Evolutionary conservation across 331 rosid species (phyloP).

Genomic region (Rosa hybrid): DNA sequence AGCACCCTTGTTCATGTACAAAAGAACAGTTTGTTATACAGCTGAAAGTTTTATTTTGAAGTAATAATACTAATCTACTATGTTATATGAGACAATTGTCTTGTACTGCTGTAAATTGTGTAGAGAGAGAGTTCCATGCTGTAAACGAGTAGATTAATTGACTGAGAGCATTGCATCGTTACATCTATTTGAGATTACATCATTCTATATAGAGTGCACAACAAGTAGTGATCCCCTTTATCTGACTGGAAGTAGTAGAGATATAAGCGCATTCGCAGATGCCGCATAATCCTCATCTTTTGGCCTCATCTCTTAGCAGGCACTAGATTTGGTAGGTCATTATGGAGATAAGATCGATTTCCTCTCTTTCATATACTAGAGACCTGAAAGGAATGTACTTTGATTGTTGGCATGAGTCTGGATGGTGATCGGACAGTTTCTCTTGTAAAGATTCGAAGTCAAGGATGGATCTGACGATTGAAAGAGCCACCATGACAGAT

Average conservation of each 20-base stretch:
- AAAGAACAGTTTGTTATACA: background rate
- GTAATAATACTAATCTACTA: background rate
- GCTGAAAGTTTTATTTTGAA: background rate
- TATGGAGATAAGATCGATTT: background rate
- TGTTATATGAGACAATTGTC: background rate
- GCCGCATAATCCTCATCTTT: no score
- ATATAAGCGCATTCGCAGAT: background rate
- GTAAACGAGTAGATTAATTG: background rate
- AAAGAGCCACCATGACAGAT: background rate
- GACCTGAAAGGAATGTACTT: background rate
- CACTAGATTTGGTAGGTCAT: no score
- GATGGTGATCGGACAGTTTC: conserved; percentile 3
- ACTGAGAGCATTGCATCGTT: background rate
- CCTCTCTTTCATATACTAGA: background rate
- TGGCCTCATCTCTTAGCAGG: no score
- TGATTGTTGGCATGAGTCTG: background rate
- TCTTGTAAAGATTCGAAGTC: background rate
- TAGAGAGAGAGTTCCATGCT: background rate
- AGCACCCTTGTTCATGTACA: background rate
- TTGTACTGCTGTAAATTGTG: background rate
- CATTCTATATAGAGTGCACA: background rate
- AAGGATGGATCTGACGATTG: background rate
- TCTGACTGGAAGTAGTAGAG: background rate
- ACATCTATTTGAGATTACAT: background rate
- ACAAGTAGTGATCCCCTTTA: background rate